These are phyloP conservation scores for Leccinum fuscescens DNA, from an alignment of 1,284 basidiomycete genomes.

Conservation along the genomic window DNA sequence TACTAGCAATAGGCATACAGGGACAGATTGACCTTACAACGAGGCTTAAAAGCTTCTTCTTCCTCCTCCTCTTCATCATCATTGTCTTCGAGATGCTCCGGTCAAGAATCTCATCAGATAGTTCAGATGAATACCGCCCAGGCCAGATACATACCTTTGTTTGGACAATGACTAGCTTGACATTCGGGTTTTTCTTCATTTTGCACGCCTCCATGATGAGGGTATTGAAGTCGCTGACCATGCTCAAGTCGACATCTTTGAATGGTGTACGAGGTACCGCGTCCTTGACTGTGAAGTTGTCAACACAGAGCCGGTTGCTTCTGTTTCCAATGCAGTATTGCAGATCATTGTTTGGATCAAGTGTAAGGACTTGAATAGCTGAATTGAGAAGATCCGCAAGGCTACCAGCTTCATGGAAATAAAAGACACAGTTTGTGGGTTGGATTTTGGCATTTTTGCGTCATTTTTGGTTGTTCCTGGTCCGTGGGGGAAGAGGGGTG, in stretches of 20 bases:
- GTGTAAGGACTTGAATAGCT: neutral
- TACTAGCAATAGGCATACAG: too few species aligned
- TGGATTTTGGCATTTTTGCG: neutral
- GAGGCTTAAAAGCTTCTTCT: too few species aligned
- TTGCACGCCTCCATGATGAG: neutral
- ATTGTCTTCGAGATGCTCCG: too few species aligned
- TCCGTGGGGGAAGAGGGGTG: neutral
- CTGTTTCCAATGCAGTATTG: neutral
- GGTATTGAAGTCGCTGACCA: neutral
- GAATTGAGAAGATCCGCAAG: neutral
- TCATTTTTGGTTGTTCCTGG: neutral
- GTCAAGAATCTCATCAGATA: too few species aligned
- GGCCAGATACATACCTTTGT: neutral
- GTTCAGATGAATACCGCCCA: too few species aligned
- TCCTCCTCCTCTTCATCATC: too few species aligned
- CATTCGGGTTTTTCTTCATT: neutral
- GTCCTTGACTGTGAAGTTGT: neutral
- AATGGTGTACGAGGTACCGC: neutral
- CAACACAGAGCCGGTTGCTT: neutral
- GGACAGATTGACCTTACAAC: too few species aligned
- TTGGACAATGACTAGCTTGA: neutral
- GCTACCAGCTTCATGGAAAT: neutral
- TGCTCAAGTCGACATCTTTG: neutral
- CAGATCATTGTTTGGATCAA: neutral
- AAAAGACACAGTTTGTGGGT: neutral